Base-by-base conservation (phyloP, 2,329 filamentous ascomycete genomes). In the Helotiales sp. region DNA sequence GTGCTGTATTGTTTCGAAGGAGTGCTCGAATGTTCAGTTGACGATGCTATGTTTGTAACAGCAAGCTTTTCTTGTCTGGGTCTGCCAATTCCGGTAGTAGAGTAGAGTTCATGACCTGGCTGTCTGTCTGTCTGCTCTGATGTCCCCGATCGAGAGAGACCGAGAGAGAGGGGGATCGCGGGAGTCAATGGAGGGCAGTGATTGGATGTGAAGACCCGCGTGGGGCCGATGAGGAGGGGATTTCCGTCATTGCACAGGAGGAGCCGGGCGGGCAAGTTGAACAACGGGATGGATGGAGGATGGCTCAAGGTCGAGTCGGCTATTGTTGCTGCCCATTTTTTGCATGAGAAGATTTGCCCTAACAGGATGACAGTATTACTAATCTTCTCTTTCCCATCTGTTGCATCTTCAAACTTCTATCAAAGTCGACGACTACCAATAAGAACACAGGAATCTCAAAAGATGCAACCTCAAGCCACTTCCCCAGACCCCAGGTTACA, bases 21-120 rank as follows among this genome's bases (percentile, higher is more conserved):
- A 45, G 3, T 45, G 40, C 17, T n/a, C 17, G 34, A 47, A 62
- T 30, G 22, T 62, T 62, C 47, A 40, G 43, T 60, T 30, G 34
- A 45, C 24, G 45, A 54, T 17, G 26, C 40, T 4, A 34, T 11
- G 50, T 20, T 26, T 50, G 24, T 50, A 50, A 30, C 26, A n/a
- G 24, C 22, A 52, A 28, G 49, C 24, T 30, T 52, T 52, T 13
- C n/a, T 45, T 17, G n/a, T 11, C 10, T 45, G 40, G 40, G 40
- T 45, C 17, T 45, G 40, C 40, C 40, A 45, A 45, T 45, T 45
- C 40, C 40, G 13, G 47, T 17, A 50, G 47, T 17, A 28, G 3
- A 3, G 34, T 40, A 40, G 11, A 30, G 49, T 52, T 45, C 40
- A 45, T 45, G 17, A 8, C 40, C 40, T 45, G 40, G 40, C 40